Evolutionary conservation across 108 stramenopile genomes (phyloP), one percentile per base, ranked within the genome.

Genomic region (Cylindrotheca fusiformis): DNA sequence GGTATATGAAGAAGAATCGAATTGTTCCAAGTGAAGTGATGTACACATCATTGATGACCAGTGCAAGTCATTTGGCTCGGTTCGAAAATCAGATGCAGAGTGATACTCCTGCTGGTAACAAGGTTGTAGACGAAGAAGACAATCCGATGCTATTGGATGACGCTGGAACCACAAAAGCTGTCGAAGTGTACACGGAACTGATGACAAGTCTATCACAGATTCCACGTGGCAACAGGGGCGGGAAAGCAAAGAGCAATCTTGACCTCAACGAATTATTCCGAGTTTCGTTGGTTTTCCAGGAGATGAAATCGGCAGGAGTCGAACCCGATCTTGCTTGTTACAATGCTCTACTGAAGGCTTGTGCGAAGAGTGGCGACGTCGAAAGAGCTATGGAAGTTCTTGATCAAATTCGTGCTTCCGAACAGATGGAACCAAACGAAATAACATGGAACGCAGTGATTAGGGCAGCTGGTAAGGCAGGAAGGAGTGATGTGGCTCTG

Each of bases 1-100:
- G 76, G 19, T 92, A 90, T 61, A 95, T 95, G 94, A 84, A 92
- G 75, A 32, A 66, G 4, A 72, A 83, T 47, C 73, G 77, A 2
- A 65, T 95, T 21, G 73, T 60, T 10, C 90, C 90, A 0, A 81
- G 73, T 44, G 87, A 90, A 61, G 80, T 85, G 22, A 95, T 95
- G 88, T 95, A 92, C 76, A 95, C 90, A 0, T 83, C 81, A 24
- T 52, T 95, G 30, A 92, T 92, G 79, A 85, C 79, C 1, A 78
- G 74, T 50, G 88, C 86, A 31, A 57, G 77, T 18, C 69, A 63
- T 48, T 63, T 93, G 58, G 85, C 78, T 4, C 51, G 79, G 33
- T 71, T 68, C 29, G 83, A 83, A 59, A 79, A 84, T 49, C 20
- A 41, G 3, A 63, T 69, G 19, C 63, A 68, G 3, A 64, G 49